Conservation (phyloP, 1,284 basidiomycete species). For the Phellopilus nigrolimitatus region DNA sequence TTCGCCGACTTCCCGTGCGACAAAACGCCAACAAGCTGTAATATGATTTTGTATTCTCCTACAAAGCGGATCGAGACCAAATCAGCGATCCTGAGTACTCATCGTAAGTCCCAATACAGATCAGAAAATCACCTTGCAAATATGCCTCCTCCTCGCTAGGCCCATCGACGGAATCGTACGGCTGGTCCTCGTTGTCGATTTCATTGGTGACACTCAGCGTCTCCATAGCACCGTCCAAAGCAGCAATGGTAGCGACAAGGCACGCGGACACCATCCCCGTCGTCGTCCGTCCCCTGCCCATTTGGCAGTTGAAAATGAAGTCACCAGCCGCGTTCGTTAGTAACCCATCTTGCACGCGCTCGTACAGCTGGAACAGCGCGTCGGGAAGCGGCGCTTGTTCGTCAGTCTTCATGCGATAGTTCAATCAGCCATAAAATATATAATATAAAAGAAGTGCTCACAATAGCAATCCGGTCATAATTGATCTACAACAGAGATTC, state of each 20-base stretch:
- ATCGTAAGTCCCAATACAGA: slow-evolving; percentile 19
- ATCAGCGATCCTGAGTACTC: neutral
- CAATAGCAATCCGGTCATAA: slow-evolving; percentile 84
- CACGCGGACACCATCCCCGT: slow-evolving; percentile 93
- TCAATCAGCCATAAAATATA: neutral
- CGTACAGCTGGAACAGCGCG: slow-evolving; percentile 74
- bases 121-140: slow-evolving; percentile 58
- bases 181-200: slow-evolving; percentile 38
- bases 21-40: slow-evolving; percentile 89
- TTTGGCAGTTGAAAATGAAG: slow-evolving; percentile 87
- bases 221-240: slow-evolving; percentile 47
- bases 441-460: slow-evolving; percentile 36
- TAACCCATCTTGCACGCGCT: slow-evolving; percentile 65
- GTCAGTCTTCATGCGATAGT: slow-evolving; percentile 66
- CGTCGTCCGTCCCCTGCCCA: slow-evolving; percentile 79
- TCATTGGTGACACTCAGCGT: slow-evolving; percentile 33
- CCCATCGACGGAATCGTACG: slow-evolving; percentile 69
- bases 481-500: slow-evolving; percentile 58
- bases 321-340: slow-evolving; percentile 54
- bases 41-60: slow-evolving; percentile 97
- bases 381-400: slow-evolving; percentile 92
- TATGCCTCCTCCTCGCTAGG: slow-evolving; percentile 84
- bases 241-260: slow-evolving; percentile 76
- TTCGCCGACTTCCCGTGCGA: slow-evolving; percentile 92
- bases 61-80: slow-evolving; percentile 1